Conservation (phyloP, 1,284 basidiomycete genomes). For the Tilletia indica region DNA sequence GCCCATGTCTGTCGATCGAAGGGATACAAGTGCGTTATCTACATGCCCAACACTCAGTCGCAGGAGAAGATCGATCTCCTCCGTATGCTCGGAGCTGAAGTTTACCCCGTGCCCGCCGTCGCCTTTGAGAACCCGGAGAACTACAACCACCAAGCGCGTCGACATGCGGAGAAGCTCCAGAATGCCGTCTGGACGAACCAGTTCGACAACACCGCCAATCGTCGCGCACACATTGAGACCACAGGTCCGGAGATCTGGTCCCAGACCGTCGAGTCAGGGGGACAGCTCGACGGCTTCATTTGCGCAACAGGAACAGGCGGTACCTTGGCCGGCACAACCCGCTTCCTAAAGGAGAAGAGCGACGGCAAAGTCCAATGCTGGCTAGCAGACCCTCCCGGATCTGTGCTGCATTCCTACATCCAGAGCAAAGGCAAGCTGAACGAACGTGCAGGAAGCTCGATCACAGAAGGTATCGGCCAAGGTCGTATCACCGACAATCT, state of each 20-base stretch:
- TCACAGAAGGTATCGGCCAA: conserved; percentile 98
- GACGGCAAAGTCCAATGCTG: conserved; percentile 79
- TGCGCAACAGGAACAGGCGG: conserved; percentile 95
- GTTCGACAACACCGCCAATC: conserved; percentile 90
- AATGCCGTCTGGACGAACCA: conserved; percentile 99
- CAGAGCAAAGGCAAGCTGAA: conserved; percentile 73
- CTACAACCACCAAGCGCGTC: conserved; percentile 96
- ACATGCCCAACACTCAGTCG: conserved; percentile 91
- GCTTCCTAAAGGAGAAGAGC: conserved; percentile 80
- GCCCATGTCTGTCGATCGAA: conserved; percentile 85
- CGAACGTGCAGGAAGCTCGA: conserved; percentile 76
- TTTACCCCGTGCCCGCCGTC: conserved; percentile 91
- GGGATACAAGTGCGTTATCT: conserved; percentile 98
- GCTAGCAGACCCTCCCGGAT: conserved; percentile 95
- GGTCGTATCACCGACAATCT: conserved; percentile 95
- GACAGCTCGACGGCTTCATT: conserved; percentile 81
- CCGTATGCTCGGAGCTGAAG: conserved; percentile 93
- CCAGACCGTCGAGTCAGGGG: conserved; percentile 66
- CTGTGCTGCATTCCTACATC: conserved; percentile 83
- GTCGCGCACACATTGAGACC: conserved; percentile 79
- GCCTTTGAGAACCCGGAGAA: conserved; percentile 93
- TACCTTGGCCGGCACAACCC: conserved; percentile 84
- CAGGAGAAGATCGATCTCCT: conserved; percentile 98
- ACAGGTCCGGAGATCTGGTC: conserved; percentile 98
- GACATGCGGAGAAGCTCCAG: conserved; percentile 75